These are phyloP conservation scores for Epichloe sibirici DNA, from an alignment of 2,329 filamentous ascomycete genomes.

Conservation along the genomic window DNA sequence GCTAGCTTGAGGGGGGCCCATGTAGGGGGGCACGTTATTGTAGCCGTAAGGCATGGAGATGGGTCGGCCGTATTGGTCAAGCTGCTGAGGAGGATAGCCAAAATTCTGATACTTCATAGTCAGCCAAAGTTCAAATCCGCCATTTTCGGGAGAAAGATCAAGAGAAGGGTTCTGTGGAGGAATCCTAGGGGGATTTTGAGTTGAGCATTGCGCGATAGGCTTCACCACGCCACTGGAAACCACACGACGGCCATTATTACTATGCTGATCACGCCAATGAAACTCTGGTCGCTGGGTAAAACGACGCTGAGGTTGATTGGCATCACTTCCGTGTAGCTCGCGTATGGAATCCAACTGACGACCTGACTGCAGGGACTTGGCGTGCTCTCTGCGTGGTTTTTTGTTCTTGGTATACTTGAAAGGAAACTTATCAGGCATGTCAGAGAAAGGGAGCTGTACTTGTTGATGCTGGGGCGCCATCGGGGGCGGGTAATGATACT, in stretches of 20 bases:
- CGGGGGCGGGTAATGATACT: conserved; percentile 48
- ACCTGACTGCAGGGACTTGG: conserved; percentile 30
- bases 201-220: conserved; percentile 1
- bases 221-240: conserved; percentile 10
- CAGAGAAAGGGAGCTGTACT: conserved; percentile 40
- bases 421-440: conserved; percentile 20
- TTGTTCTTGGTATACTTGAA: conserved; percentile 34
- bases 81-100: conserved; percentile 35
- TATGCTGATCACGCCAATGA: conserved; percentile 16
- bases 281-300: conserved; percentile 33
- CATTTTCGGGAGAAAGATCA: conserved; percentile 57
- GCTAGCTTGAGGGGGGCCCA: conserved; percentile 32
- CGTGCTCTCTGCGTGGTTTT: conserved; percentile 32
- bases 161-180: conserved; percentile 19
- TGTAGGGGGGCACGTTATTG: conserved; percentile 38
- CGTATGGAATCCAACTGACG: conserved; percentile 26
- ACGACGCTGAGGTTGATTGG: conserved; percentile 27
- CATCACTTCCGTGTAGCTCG: conserved; percentile 22
- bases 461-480: conserved; percentile 49
- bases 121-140: conserved; percentile 63
- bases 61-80: conserved; percentile 27
- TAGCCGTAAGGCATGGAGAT: conserved; percentile 31
- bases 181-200: background rate
- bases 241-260: conserved; percentile 10
- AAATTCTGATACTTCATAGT: conserved; percentile 56